Evolutionary conservation across 768 basidiomycete species (phyloP), one percentile per base, ranked within the genome.

Genomic region (Naematelia encephala): DNA sequence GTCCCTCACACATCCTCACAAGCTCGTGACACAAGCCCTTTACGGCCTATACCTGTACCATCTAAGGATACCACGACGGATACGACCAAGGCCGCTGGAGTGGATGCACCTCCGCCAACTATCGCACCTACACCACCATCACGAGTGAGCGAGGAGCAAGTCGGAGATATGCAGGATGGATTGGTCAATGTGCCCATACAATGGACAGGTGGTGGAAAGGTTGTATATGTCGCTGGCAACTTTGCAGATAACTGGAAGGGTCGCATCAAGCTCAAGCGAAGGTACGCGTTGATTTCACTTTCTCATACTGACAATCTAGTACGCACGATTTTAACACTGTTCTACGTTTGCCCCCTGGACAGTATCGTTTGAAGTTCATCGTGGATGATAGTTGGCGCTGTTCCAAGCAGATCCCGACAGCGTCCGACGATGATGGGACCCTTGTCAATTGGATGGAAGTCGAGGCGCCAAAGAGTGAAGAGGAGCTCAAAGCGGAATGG

Each of bases 361-460:
- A 91, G 0, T 91, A 97, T 72, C 89, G 92, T 64, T 82, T 97
- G 73, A 90, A 92, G 58, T 98, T 96, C 81, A 84, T 97, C 64
- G 89, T 98, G 60, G 94, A 98, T 75, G 89, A 88, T 48, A 83
- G 85, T 47, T 91, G 87, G 86, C 84, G 87, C 61, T 84, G 80
- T 54, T 79, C 79, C 12, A 78, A 78, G 66, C 72, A 78, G 57
- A 70, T 86, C n/a, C 86, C 88, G 23, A 91, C 91, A 0, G 91
- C 93, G 48, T 91, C 92, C 72, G 92, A 97, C 73, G 89, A 91
- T 69, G 79, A 81, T 54, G 94, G 94, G 28, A 88, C 87, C 25
- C 81, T 98, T 46, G 90, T 94, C 54, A 98, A 98, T 79, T 97
- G 94, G 74, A 86, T 98, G 58, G 86, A 87, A 45, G 87, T 90